Base-by-base conservation (phyloP, 192 early-diverging fungal species). In the Dissophora globulifera region DNA sequence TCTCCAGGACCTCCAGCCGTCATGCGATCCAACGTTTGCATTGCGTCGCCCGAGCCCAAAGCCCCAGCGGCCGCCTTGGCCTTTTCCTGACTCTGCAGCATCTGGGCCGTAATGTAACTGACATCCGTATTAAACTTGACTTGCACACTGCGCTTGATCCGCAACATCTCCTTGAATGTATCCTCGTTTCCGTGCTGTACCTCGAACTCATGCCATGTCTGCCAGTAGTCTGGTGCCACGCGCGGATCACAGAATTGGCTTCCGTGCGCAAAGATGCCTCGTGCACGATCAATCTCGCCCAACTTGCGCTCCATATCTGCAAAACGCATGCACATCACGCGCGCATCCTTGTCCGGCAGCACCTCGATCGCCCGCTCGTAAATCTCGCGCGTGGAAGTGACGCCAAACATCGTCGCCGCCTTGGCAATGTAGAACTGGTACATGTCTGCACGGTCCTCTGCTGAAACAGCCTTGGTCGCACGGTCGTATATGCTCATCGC, bases 101-200 rank as follows among this genome's bases (percentile, higher is more conserved):
- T 47, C 64, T 68, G 66, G 2, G 69, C 63, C n/a, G 66, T 78
- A 30, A 70, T 67, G 41, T 67, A 70, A 19, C 64, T 75, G 47
- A 79, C 90, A 52, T 97, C 95, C 6, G 92, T 91, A 58, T 91
- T 93, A 80, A 84, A 94, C 48, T 90, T 89, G 22, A 95, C 92
- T 76, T 93, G 90, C 5, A 94, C 92, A 40, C 88, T 88, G 8
- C 97, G 93, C 78, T 96, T 96, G 64, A 97, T 90, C 59, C 96
- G 83, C 46, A 99, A 86, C 96, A 97, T 97, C 65, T 98, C 96
- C 82, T 94, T 96, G 83, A 96, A 98, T 4, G 96, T 96, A 47
- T 98, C 96, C 74, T 99, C 96, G 74, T 95, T 98, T 31, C 98
- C 98, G 64, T 96, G 92, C 60, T 92, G 88, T 15, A 97, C 95